Evolutionary conservation across 352 stramenopile genomes (phyloP).

Genomic region (Paralagenidium karlingii): DNA sequence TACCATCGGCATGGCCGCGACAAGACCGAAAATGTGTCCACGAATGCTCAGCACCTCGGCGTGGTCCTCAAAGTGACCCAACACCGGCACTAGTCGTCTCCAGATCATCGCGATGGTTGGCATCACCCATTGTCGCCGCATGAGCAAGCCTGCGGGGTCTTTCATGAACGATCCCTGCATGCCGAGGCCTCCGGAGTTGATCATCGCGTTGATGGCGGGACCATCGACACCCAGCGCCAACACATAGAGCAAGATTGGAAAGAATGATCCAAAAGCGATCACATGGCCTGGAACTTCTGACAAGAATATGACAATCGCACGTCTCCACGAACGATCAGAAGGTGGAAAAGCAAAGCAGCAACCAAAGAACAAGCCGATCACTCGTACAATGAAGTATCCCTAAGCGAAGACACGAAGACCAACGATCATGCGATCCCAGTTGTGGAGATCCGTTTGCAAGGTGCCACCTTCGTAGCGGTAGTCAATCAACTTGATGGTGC

Average conservation of each 20-base stretch:
- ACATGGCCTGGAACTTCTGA: conserved; percentile 28
- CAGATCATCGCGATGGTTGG: no score
- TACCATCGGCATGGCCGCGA: no score
- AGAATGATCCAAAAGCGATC: conserved; percentile 33
- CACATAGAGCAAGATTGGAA: conserved; percentile 30
- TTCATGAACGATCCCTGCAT: conserved; percentile 20
- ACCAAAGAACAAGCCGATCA: conserved; percentile 15
- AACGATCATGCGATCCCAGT: conserved; percentile 31
- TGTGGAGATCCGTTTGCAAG: conserved; percentile 34
- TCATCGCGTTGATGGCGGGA: conserved; percentile 21
- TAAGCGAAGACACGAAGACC: conserved; percentile 27
- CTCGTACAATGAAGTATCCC: conserved; percentile 21
- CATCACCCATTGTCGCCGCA: conserved; percentile 34
- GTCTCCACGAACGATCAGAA: no score
- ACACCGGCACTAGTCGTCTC: no score
- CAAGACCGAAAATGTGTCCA: no score
- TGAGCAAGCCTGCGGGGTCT: conserved; percentile 20
- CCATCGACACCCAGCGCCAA: conserved; percentile 32
- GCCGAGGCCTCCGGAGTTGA: conserved; percentile 14
- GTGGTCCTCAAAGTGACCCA: no score
- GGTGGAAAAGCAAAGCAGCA: conserved; percentile 17
- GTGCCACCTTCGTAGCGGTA: conserved; percentile 31
- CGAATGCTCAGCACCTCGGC: no score
- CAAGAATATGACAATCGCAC: conserved; percentile 19
- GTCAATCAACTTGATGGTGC: conserved; percentile 20